Evolutionary conservation across 2,329 filamentous ascomycete species (phyloP).

Genomic region (Trichoderma cornu-damae): DNA sequence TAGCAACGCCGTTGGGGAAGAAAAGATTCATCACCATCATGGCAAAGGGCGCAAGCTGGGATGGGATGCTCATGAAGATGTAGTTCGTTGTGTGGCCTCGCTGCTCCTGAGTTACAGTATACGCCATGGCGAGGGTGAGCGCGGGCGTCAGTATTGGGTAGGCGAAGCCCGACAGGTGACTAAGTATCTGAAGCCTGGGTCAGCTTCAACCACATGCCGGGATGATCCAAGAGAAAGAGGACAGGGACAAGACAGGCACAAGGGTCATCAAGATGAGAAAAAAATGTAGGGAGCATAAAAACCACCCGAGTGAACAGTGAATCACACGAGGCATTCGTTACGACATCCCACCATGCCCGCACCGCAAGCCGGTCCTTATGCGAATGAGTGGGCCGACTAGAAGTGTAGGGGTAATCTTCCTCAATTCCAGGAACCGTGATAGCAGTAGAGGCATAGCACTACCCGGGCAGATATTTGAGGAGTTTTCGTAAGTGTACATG

Average conservation of each 20-base stretch:
- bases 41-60: slow-evolving; percentile 73
- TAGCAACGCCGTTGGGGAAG: slow-evolving; percentile 49
- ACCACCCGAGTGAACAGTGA: slow-evolving; percentile 55
- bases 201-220: slow-evolving; percentile 20
- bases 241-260: not conserved
- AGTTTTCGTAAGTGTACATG: slow-evolving; percentile 24
- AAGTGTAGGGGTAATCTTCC: slow-evolving; percentile 71
- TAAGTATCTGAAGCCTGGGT: slow-evolving; percentile 27
- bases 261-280: slow-evolving; percentile 4
- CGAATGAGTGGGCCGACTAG: slow-evolving; percentile 58
- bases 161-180: slow-evolving; percentile 31
- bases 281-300: slow-evolving; percentile 59
- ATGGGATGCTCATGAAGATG: slow-evolving; percentile 77
- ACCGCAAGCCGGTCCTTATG: slow-evolving; percentile 60
- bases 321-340: slow-evolving; percentile 63
- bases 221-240: not conserved
- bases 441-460: slow-evolving; percentile 60
- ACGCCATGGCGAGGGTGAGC: slow-evolving; percentile 72
- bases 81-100: slow-evolving; percentile 70
- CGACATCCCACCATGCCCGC: slow-evolving; percentile 71
- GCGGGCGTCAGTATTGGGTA: slow-evolving; percentile 51
- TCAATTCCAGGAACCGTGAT: slow-evolving; percentile 80
- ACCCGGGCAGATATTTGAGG: slow-evolving; percentile 74
- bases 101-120: slow-evolving; percentile 83
- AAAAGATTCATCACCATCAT: slow-evolving; percentile 73